A percentile compares a stretch with the other conserved stretches of the same genome.
These are phyloP conservation scores for Hortiboletus flavorubellus DNA, from an alignment of 768 basidiomycete genomes.

Conservation along the genomic window DNA sequence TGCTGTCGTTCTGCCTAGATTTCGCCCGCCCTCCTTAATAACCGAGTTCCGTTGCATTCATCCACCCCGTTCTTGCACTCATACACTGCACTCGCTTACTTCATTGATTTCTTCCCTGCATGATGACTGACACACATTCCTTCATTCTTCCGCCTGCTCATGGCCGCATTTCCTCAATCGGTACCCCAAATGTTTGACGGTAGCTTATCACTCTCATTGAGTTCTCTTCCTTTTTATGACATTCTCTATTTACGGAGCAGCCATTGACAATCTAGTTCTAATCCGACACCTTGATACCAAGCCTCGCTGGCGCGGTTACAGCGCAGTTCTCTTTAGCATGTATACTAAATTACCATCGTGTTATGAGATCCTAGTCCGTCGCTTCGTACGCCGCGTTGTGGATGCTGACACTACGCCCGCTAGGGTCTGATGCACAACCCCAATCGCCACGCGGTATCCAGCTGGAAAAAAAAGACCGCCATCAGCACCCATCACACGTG, in stretches of 20 bases:
- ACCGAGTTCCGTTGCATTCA: conserved; percentile 18
- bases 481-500: conserved; percentile 13
- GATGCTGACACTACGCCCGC: conserved; percentile 92
- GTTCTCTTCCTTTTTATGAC: conserved; percentile 28
- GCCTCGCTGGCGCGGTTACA: conserved; percentile 22
- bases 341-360: conserved; percentile 16
- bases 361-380: conserved; percentile 12
- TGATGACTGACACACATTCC: conserved; percentile 32
- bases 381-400: conserved; percentile 85
- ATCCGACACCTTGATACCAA: conserved; percentile 28
- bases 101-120: conserved; percentile 24
- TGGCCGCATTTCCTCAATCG: conserved; percentile 19
- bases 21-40: conserved; percentile 19
- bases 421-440: conserved; percentile 94
- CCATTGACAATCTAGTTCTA: conserved; percentile 31
- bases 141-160: conserved; percentile 21
- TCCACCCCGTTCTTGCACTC: conserved; percentile 24
- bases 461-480: conserved; percentile 34
- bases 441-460: conserved; percentile 97
- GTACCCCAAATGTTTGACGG: conserved; percentile 31
- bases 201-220: conserved; percentile 36
- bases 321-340: conserved; percentile 19
- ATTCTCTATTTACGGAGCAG: conserved; percentile 36
- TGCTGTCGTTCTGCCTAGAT: conserved; percentile 16
- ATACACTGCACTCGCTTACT: conserved; percentile 27